Percentiles rank a stretch among this genome's conserved stretches.
Evolutionary conservation across 83 land plant species (phyloP).

Genomic region (Diphasiastrum complanatum): DNA sequence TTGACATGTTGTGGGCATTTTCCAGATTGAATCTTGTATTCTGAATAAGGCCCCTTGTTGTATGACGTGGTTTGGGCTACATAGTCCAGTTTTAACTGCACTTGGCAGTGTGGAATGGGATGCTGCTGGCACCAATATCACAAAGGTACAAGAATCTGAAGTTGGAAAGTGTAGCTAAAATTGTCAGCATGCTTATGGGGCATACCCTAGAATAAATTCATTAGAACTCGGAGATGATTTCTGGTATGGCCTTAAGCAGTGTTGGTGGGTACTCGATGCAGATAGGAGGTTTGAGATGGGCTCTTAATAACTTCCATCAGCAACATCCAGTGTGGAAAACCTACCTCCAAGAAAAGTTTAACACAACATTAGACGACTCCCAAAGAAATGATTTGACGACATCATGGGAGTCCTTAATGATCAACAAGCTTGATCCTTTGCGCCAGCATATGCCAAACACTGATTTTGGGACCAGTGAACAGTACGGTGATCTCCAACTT

Average conservation of each 20-base stretch:
- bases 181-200: not conserved
- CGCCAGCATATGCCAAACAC: conserved; percentile 20
- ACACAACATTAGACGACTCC: not conserved
- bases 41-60: conserved; percentile 28
- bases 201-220: not conserved
- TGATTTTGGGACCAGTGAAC: conserved; percentile 22
- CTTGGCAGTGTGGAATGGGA: conserved; percentile 38
- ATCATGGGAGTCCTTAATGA: conserved; percentile 32
- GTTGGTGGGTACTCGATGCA: conserved; percentile 3
- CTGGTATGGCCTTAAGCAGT: not conserved
- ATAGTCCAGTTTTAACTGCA: conserved; percentile 27
- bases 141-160: conserved; percentile 12
- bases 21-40: conserved; percentile 31
- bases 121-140: conserved; percentile 20
- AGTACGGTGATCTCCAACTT: conserved; percentile 31
- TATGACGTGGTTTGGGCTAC: conserved; percentile 39
- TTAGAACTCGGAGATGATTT: not conserved
- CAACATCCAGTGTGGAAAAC: conserved; percentile 37
- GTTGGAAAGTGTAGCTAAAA: not conserved
- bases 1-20: not conserved
- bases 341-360: conserved; percentile 23
- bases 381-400: conserved; percentile 20
- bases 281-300: conserved; percentile 43
- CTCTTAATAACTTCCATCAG: conserved; percentile 38
- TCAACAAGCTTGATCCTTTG: conserved; percentile 22